Percentiles rank a stretch among this genome's conserved stretches.
These are phyloP conservation scores for Naganishia vaughanmartiniae DNA, from an alignment of 768 basidiomycete species.

Conservation along the genomic window DNA sequence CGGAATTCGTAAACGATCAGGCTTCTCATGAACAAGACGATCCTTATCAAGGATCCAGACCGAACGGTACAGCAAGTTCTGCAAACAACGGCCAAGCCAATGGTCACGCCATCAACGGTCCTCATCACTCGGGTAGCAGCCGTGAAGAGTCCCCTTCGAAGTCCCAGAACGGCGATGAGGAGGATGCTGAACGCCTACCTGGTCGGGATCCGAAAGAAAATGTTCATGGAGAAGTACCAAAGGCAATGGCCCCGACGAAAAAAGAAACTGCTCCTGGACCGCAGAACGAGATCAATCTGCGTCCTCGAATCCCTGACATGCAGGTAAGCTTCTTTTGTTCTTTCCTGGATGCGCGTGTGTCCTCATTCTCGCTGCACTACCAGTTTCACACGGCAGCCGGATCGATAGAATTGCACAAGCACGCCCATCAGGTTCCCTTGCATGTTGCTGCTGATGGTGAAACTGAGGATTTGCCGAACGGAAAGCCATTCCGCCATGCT, in stretches of 20 bases:
- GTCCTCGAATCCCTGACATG: conserved; percentile 41
- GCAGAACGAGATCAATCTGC: conserved; percentile 45
- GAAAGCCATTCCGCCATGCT: conserved; percentile 23
- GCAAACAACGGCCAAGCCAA: neutral
- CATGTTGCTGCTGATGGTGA: conserved; percentile 48
- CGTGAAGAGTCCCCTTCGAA: neutral
- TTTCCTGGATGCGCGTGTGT: neutral
- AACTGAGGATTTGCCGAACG: conserved; percentile 41
- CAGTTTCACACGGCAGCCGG: conserved; percentile 43
- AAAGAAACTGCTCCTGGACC: conserved; percentile 45
- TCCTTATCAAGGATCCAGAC: neutral
- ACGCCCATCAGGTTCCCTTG: conserved; percentile 39
- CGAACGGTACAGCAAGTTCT: neutral
- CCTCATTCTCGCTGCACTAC: neutral
- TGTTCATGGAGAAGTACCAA: conserved; percentile 41
- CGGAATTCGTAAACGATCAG: neutral
- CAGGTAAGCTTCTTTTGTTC: conserved; percentile 6
- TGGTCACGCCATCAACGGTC: conserved; percentile 6
- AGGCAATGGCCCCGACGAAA: conserved; percentile 40
- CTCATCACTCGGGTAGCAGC: neutral
- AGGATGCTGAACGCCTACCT: conserved; percentile 21
- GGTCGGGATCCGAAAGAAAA: conserved; percentile 35
- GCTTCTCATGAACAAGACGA: conserved; percentile 6
- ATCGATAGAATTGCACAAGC: conserved; percentile 33
- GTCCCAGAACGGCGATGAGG: conserved; percentile 7